Base-by-base conservation (phyloP, 345 rosid genomes). In the Moricandia moricandioides region DNA sequence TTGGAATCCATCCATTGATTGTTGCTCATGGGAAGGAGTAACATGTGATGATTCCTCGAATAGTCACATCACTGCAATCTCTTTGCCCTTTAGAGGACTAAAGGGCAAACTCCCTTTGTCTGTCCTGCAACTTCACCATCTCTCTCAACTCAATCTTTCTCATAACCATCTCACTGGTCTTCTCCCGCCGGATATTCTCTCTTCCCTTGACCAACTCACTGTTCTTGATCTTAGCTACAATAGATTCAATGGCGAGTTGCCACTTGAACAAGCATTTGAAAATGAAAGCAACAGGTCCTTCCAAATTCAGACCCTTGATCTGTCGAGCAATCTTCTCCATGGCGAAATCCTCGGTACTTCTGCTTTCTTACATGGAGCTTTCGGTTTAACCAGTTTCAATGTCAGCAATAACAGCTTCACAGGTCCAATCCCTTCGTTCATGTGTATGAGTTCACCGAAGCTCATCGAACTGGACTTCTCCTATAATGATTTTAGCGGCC, bases 21-120 rank as follows among this genome's bases (percentile, higher is more conserved):
- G 96, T 72, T 94, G 97, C 72, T 13, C 24, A 12, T 94, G 97
- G 97, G 96, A 91, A 70, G 97, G 97, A 21, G 78, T 94, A 26
- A 11, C 2, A 1, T 91, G 97, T 65, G 88, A 78, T 62, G 65
- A 45, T 11, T 45, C 72, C 26, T 39, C 80, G 4, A 62, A 73
- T 29, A 88, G 73, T 7, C 75, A 91, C 5, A 88, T 93, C 51
- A 72, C 72, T 65, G 69, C 71, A 13, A 83, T 94, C 29, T 72
- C 7, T 78, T 82, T 94, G 16, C 83, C 91, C 13, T 82, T 62
- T 58, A 78, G 75, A 83, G 85, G 84, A 70, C 84, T 94, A 31
- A 67, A 34, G 2, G 91, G 91, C n/a, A 75, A 61, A 52, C 64
- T 94, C 16, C 79, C 92, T 1, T 64, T 86, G 0, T 79, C 86